Conservation (phyloP, 352 stramenopile genomes). For the Globisporangium orthogonon region DNA sequence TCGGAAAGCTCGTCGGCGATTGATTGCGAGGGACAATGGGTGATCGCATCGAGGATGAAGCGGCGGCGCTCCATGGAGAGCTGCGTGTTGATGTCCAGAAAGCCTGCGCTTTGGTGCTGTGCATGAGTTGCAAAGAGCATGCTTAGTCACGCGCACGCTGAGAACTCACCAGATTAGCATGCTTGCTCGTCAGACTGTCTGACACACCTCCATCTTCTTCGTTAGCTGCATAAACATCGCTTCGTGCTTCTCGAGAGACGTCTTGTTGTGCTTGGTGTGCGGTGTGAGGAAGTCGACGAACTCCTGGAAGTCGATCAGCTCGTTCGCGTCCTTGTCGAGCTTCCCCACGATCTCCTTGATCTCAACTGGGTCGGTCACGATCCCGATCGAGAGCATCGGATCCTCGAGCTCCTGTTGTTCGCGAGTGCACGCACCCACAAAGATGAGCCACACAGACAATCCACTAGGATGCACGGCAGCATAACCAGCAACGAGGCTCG, state of each 20-base stretch:
- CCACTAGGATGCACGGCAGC: not conserved
- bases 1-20: slow-evolving; percentile 49
- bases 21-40: slow-evolving; percentile 36
- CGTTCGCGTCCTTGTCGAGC: slow-evolving; percentile 67
- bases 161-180: not conserved
- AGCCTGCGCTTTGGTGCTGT: slow-evolving; percentile 61
- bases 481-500: not conserved
- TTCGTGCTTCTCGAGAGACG: slow-evolving; percentile 46
- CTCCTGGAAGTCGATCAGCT: slow-evolving; percentile 72
- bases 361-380: slow-evolving; percentile 59
- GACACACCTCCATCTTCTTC: slow-evolving; percentile 65
- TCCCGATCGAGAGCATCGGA: slow-evolving; percentile 73
- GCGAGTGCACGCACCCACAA: not conserved
- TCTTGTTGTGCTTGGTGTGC: slow-evolving; percentile 33
- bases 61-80: slow-evolving; percentile 63
- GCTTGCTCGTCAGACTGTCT: too few species aligned
- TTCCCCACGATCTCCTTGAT: slow-evolving; percentile 51
- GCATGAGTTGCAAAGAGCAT: not conserved
- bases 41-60: slow-evolving; percentile 76
- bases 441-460: not conserved
- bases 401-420: slow-evolving; percentile 49
- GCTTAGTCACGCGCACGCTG: not conserved
- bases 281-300: slow-evolving; percentile 75
- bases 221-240: slow-evolving; percentile 71
- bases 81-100: slow-evolving; percentile 74